These are phyloP conservation scores for Trametes cubensis DNA, from an alignment of 768 basidiomycete genomes.

Conservation along the genomic window DNA sequence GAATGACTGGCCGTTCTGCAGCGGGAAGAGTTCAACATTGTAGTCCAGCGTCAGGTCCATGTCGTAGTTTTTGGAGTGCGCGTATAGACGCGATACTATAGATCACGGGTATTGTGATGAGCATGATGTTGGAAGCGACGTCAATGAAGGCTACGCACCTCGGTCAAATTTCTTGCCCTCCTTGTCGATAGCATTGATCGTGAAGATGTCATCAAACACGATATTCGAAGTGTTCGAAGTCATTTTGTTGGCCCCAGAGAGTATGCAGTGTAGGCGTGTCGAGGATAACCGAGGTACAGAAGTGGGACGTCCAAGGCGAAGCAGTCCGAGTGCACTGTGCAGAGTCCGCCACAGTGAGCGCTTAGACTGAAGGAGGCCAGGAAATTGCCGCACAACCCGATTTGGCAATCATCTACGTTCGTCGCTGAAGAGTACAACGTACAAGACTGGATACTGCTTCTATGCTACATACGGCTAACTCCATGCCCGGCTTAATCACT, in stretches of 20 bases:
- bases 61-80: constrained; percentile 85
- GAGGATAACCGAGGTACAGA: not conserved
- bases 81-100: constrained; percentile 88
- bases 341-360: not conserved
- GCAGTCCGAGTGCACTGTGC: not conserved
- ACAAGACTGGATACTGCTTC: not conserved
- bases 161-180: constrained; percentile 98
- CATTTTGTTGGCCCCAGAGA: constrained; percentile 20
- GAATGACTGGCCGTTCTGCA: constrained; percentile 69
- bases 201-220: constrained; percentile 94
- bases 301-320: not conserved
- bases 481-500: not conserved
- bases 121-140: not conserved
- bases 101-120: not conserved
- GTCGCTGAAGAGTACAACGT: not conserved
- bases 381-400: not conserved
- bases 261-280: not conserved
- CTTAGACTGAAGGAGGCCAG: not conserved
- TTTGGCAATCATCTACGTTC: constrained; percentile 8
- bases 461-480: not conserved
- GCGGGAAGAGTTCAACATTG: constrained; percentile 87
- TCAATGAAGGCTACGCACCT: constrained; percentile 54
- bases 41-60: constrained; percentile 95
- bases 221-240: constrained; percentile 59
- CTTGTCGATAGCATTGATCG: constrained; percentile 78